Base-by-base conservation (phyloP, 163 green algal species). In the Scenedesmus sp. region DNA sequence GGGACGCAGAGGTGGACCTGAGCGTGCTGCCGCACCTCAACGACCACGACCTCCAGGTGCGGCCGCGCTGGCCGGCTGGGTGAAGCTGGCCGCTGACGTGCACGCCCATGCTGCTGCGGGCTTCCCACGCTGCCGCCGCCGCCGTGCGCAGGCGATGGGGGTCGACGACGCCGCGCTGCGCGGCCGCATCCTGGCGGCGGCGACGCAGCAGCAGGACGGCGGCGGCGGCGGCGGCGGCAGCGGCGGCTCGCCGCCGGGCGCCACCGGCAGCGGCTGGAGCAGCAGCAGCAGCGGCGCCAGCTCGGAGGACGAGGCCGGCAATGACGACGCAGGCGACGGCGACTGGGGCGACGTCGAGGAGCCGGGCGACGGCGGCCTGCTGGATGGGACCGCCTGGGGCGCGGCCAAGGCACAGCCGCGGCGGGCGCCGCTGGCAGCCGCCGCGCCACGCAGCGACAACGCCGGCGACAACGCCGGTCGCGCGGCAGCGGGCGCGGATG, bases 1-100 rank as follows among this genome's bases (percentile, higher is more conserved):
- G 75, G 83, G 65, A 56, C 22, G 70, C 58, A 10, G 84, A 89
- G 44, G 71, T 89, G 48, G 84, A 89, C 58, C 51, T 85, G 34
- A 26, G 42, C 1, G 84, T 86, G 31, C 66, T 85, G 36, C 77
- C 80, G 11, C 31, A 78, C 44, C 70, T 89, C 22, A 72, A 62
- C 17, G 84, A 87, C 15, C 2, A 47, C 5, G 84, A 89, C 65
- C 73, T 87, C 17, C 28, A 81, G 75, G 83, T 88, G 34, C 9
- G 65, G 56, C 6, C 71, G 53, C 20, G 18, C n/a, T 42, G 29
- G 4, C 14, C 36, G 5, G 60, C 45, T 5, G 3, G n/a, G 34
- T 48, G 26, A 60, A 22, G 53, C 6, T 60, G 53, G 53, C 6
- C 10, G n/a, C 6, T 60, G 53, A 28, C 14, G 10, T 13, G 7